Conservation (phyloP, 2,329 filamentous ascomycete genomes). For the Colletotrichum orbiculare region DNA sequence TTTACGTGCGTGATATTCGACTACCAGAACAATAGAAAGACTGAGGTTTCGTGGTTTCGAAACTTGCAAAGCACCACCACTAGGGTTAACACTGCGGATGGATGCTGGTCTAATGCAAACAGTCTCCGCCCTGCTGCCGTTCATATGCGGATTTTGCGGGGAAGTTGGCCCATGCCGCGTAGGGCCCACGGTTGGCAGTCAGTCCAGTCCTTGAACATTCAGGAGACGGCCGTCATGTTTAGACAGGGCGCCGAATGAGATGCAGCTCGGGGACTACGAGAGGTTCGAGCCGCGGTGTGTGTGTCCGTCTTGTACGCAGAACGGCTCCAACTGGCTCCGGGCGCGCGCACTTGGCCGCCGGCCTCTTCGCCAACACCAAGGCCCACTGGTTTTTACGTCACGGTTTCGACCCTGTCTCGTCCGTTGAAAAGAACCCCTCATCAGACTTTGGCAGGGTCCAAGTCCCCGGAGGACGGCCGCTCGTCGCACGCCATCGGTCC, state of each 20-base stretch:
- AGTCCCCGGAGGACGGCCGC: conserved; percentile 11
- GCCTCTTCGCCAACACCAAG: conserved; percentile 7
- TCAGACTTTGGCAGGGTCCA: conserved; percentile 13
- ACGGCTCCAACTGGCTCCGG: no score
- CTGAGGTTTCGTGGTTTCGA: no score
- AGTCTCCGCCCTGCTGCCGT: conserved; percentile 27
- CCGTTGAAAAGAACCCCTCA: conserved; percentile 6
- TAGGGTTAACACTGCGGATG: conserved; percentile 13
- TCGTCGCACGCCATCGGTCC: conserved; percentile 31
- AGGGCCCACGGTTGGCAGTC: conserved; percentile 18
- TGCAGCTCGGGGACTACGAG: conserved; percentile 6
- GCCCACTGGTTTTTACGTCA: conserved; percentile 35
- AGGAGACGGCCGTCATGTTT: conserved; percentile 1
- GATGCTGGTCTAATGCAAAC: conserved; percentile 35
- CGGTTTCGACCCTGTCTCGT: conserved; percentile 19
- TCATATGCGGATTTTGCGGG: conserved; percentile 34
- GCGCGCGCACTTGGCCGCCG: conserved; percentile 23
- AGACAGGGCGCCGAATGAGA: conserved; percentile 14
- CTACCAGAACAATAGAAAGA: no score
- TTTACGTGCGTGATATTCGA: background rate
- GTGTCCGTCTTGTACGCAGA: background rate
- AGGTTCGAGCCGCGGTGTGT: background rate
- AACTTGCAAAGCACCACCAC: background rate
- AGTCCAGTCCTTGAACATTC: conserved; percentile 1
- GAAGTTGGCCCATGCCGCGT: conserved; percentile 29